Base-by-base conservation (phyloP, 2,329 filamentous ascomycete genomes). In the Pseudogymnoascus sp. region DNA sequence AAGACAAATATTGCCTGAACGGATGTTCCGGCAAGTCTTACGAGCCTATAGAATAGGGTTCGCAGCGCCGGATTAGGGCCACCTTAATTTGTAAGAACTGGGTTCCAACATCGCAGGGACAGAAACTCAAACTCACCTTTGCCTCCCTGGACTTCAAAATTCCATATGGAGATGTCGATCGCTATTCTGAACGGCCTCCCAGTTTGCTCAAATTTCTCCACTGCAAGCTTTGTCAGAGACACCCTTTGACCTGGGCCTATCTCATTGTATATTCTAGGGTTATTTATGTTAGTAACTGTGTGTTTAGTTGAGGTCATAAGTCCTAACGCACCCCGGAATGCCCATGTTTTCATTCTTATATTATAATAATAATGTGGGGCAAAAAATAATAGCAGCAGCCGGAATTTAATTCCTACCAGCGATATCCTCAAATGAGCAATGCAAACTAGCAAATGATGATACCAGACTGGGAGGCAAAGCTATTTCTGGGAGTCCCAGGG, bases 81-180 rank as follows among this genome's bases (percentile, higher is more conserved):
- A 56, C 93, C 88, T 86, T 12, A 3, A 12, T 37, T 60, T 69
- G 59, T 69, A 67, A 59, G 25, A 44, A 34, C 14, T 21, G n/a
- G 10, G 7, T 8, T 36, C 31, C 37, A 23, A 23, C 23, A 53
- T 12, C 10, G 5, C 12, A 28, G 34, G 6, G 12, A 18, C 11
- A 60, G 11, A n/a, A 60, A 40, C 21, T 23, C 11, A 63, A 16
- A 64, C 70, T 34, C 71, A 84, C 85, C 91, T 78, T 87, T 86
- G 16, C 90, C 90, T 12, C 91, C 88, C 72, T 96, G 92, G 11
- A 88, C 88, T 72, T 99, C 95, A 72, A 96, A 97, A 50, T 96
- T 89, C 95, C 95, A 99, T 72, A 99, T 97, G 2, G 92, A 91
- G 69, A 96, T 89, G 73, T 99, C 95, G 67, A 99, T 89, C 40